Percentiles rank a stretch among this genome's conserved stretches.
Conservation (phyloP, 2,329 filamentous ascomycete genomes). For the Pseudocercospora musae region DNA sequence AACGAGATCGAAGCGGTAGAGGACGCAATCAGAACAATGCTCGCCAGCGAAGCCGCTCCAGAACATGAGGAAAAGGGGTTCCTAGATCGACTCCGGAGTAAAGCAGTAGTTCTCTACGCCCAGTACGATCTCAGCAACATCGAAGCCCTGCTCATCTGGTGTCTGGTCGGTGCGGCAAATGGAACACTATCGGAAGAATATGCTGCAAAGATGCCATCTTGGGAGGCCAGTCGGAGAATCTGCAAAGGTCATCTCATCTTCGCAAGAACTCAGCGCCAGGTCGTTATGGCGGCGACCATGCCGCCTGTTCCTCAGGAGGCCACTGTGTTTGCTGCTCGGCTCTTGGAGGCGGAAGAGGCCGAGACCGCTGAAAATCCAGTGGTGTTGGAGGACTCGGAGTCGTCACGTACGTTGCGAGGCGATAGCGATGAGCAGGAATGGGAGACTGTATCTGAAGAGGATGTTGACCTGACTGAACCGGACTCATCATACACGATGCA, state of each 20-base stretch:
- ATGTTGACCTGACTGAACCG: background rate
- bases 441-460: background rate
- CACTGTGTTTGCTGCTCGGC: background rate
- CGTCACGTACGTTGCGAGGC: background rate
- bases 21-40: background rate
- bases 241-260: background rate
- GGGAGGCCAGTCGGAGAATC: background rate
- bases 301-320: background rate
- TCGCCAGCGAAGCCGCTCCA: background rate
- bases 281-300: background rate
- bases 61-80: background rate
- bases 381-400: background rate
- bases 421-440: background rate
- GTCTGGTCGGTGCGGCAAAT: background rate
- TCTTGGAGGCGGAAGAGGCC: background rate
- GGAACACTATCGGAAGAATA: background rate
- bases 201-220: background rate
- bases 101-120: background rate
- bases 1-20: background rate
- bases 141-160: background rate
- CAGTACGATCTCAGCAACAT: background rate
- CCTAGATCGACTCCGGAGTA: background rate
- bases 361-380: background rate
- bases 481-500: no score
- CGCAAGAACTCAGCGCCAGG: background rate